Evolutionary conservation across 352 stramenopile genomes (phyloP), one percentile per base, ranked within the genome.

Genomic region (Globisporangium acanthophoron): DNA sequence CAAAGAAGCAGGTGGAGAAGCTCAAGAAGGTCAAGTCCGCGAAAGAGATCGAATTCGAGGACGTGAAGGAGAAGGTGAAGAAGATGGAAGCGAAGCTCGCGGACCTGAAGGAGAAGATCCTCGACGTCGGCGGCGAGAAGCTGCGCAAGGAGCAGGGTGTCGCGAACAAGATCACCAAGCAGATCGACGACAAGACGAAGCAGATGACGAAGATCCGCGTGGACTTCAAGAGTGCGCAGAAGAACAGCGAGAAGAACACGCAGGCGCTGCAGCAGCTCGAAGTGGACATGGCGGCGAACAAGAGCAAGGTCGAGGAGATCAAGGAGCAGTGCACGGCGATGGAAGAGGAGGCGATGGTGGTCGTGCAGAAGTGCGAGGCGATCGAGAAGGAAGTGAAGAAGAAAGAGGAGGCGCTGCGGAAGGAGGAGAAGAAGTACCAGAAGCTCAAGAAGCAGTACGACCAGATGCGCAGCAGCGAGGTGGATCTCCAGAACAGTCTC

Each of bases 131-230:
- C 51, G 95, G 96, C 31, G 78, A 80, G 31, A 96, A 96, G 61
- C 66, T 98, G 21, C 97, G 97, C 54, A 97, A 97, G 59, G 91
- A 98, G 65, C 85, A 97, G 58, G 89, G 96, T 50, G 86, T 89
- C 24, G 72, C 87, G 0, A 78, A 87, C 29, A 91, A 89, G 56
- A 86, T 93, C 43, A 79, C 75, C 0, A 88, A 88, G 58, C 71
- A 91, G 48, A 94, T 96, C 40, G 85, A 96, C 18, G 80, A 87
- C n/a, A 90, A 92, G 56, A 90, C 83, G 1, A 96, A 97, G 69
- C 73, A 87, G 61, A 87, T 96, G 65, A 90, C 80, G 0, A 92
- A 94, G 63, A 85, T 90, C 48, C 78, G 76, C 21, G 85, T 94
- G 6, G 84, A 95, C 50, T 88, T 88, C 39, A 92, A 94, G 65